Evolutionary conservation across 306 rosid species (phyloP).

Genomic region (Quercus alba): DNA sequence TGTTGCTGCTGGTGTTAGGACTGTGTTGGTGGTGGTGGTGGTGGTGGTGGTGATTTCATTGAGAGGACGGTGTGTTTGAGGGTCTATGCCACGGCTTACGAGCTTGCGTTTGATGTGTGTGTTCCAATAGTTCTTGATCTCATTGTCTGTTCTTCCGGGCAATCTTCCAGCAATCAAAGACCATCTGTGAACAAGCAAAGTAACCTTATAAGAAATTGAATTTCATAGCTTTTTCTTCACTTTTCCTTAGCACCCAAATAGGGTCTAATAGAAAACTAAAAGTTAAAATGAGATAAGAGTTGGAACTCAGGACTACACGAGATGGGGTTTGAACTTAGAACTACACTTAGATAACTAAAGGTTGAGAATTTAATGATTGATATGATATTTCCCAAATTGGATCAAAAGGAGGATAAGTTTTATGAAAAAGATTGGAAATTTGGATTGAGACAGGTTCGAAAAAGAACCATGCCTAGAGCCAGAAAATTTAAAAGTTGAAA

Average conservation of each 20-base stretch:
- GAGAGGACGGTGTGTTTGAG: conserved; percentile 63
- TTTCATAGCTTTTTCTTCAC: neutral
- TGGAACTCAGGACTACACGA: too few species aligned
- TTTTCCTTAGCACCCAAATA: conserved; percentile 10
- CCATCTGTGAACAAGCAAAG: conserved; percentile 35
- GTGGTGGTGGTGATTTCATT: conserved; percentile 23
- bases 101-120: conserved; percentile 76
- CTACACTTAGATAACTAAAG: too few species aligned
- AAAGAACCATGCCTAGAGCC: too few species aligned
- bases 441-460: too few species aligned
- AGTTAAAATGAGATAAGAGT: too few species aligned
- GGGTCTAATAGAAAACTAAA: too few species aligned
- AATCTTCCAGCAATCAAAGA: conserved; percentile 65
- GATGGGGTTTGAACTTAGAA: too few species aligned
- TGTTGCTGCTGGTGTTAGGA: neutral
- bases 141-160: conserved; percentile 77
- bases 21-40: neutral
- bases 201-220: neutral
- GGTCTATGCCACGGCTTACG: conserved; percentile 53
- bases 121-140: conserved; percentile 75
- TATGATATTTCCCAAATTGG: too few species aligned
- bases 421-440: too few species aligned
- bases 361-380: too few species aligned
- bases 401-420: too few species aligned
- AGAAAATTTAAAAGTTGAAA: neutral